These are phyloP conservation scores for Juglanconis sp. DNA, from an alignment of 2,329 filamentous ascomycete species.

Conservation along the genomic window DNA sequence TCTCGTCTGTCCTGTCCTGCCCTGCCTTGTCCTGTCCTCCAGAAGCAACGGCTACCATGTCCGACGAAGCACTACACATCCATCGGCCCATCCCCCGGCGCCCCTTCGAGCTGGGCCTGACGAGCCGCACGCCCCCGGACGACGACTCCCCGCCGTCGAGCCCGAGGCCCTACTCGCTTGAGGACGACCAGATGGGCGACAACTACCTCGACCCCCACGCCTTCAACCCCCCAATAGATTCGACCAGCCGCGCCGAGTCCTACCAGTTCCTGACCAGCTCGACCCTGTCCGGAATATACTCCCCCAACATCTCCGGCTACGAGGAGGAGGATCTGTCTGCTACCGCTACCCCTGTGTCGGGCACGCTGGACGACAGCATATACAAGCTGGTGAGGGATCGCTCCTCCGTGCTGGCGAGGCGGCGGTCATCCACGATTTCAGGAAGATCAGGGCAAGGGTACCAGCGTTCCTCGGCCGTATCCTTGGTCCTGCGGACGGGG, in stretches of 20 bases:
- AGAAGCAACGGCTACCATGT: conserved; percentile 26
- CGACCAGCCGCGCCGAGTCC: conserved; percentile 69
- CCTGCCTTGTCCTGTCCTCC: no score
- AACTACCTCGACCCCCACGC: conserved; percentile 33
- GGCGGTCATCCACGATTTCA: conserved; percentile 34
- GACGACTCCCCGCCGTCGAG: conserved; percentile 26
- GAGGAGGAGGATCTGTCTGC: conserved; percentile 47
- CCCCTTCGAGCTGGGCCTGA: conserved; percentile 61
- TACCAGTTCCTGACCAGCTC: conserved; percentile 83
- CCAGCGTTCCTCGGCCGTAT: conserved; percentile 35
- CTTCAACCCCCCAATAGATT: conserved; percentile 25
- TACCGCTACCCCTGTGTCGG: conserved; percentile 42
- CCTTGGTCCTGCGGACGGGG: conserved; percentile 53
- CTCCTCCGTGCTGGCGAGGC: conserved; percentile 29
- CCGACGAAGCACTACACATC: conserved; percentile 50
- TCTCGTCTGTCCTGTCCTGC: not conserved
- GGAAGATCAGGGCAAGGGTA: conserved; percentile 11
- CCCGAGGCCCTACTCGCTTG: conserved; percentile 45
- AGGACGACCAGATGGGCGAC: conserved; percentile 41
- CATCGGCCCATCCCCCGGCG: conserved; percentile 70
- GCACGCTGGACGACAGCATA: conserved; percentile 41
- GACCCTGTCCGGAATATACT: conserved; percentile 90
- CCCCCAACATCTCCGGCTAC: conserved; percentile 56
- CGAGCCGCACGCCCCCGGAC: conserved; percentile 42
- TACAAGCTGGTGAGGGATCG: conserved; percentile 43